These are phyloP conservation scores for Penicillium samsonianum DNA, from an alignment of 495 filamentous ascomycete genomes.

Conservation along the genomic window DNA sequence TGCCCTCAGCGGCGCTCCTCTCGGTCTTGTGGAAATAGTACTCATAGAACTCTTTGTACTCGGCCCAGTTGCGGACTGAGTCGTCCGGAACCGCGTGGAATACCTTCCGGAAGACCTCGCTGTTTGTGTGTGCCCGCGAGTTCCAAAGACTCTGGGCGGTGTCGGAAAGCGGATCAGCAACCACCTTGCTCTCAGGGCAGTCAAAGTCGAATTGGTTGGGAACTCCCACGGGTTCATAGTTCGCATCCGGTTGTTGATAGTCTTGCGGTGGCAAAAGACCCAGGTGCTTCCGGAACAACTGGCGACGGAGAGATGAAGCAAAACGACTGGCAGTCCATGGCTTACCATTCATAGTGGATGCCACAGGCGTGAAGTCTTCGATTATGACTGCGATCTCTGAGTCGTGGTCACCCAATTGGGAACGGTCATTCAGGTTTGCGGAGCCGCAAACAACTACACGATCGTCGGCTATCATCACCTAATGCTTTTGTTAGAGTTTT, in stretches of 20 bases:
- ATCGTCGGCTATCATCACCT: slow-evolving; percentile 90
- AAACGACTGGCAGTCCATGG: slow-evolving; percentile 75
- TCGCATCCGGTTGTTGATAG: slow-evolving; percentile 60
- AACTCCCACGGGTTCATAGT: slow-evolving; percentile 74
- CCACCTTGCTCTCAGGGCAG: slow-evolving; percentile 68
- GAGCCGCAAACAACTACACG: slow-evolving; percentile 85
- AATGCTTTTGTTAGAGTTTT: slow-evolving; percentile 20
- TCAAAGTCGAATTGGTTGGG: slow-evolving; percentile 84
- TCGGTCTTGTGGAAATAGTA: slow-evolving; percentile 66
- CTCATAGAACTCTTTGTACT: slow-evolving; percentile 82
- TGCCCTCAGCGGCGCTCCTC: slow-evolving; percentile 41
- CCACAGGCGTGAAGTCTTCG: slow-evolving; percentile 71
- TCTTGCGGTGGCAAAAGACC: slow-evolving; percentile 77
- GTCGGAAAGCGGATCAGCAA: slow-evolving; percentile 71
- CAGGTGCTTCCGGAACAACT: slow-evolving; percentile 89
- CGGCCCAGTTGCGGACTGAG: slow-evolving; percentile 72
- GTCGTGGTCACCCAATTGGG: slow-evolving; percentile 84
- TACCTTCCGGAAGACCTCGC: slow-evolving; percentile 77
- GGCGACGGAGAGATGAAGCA: slow-evolving; percentile 77
- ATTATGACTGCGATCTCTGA: slow-evolving; percentile 81
- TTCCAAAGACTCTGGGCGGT: slow-evolving; percentile 73
- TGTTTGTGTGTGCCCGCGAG: slow-evolving; percentile 73
- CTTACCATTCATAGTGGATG: slow-evolving; percentile 69
- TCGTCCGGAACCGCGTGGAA: slow-evolving; percentile 92
- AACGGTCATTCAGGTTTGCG: slow-evolving; percentile 93